Conservation (phyloP, 768 basidiomycete species). For the Porphyrellus cyaneotinctus region DNA sequence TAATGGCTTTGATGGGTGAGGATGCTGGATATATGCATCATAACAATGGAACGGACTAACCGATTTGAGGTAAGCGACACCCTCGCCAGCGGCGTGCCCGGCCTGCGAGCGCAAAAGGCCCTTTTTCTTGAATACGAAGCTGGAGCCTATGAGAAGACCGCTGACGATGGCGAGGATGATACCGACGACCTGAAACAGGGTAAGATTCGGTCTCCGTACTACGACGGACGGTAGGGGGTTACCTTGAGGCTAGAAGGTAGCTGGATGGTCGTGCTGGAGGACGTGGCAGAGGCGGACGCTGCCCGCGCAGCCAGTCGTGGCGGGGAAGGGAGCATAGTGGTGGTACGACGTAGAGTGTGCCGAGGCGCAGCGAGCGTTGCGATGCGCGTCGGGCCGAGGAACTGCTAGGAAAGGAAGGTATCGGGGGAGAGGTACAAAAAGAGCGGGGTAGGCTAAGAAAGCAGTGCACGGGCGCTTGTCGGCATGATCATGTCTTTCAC, state of each 20-base stretch:
- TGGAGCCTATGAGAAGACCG: slow-evolving; percentile 86
- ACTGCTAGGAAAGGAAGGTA: slow-evolving; percentile 9
- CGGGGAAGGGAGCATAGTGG: slow-evolving; percentile 3
- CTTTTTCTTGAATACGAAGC: slow-evolving; percentile 99
- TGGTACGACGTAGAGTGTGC: background rate
- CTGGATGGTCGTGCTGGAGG: slow-evolving; percentile 31
- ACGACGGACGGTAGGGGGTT: background rate
- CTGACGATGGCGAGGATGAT: slow-evolving; percentile 71
- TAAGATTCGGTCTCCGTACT: background rate
- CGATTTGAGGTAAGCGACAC: slow-evolving; percentile 93
- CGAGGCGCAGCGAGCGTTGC: slow-evolving; percentile 13
- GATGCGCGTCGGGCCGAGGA: slow-evolving; percentile 10
- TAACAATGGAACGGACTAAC: slow-evolving; percentile 41
- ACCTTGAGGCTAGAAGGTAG: slow-evolving; percentile 53
- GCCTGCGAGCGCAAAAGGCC: slow-evolving; percentile 79
- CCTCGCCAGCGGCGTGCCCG: slow-evolving; percentile 74
- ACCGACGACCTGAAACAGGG: slow-evolving; percentile 57
- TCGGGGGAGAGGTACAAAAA: slow-evolving; percentile 1
- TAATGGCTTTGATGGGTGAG: slow-evolving; percentile 46
- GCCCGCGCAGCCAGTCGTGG: slow-evolving; percentile 10
- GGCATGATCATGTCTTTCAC: slow-evolving; percentile 13
- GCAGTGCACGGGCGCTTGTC: background rate
- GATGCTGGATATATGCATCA: slow-evolving; percentile 6
- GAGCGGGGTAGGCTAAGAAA: background rate
- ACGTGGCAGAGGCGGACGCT: slow-evolving; percentile 40